Evolutionary conservation across 164 flowering plant genomes (phyloP).

Genomic region (Hamamelis virginiana): DNA sequence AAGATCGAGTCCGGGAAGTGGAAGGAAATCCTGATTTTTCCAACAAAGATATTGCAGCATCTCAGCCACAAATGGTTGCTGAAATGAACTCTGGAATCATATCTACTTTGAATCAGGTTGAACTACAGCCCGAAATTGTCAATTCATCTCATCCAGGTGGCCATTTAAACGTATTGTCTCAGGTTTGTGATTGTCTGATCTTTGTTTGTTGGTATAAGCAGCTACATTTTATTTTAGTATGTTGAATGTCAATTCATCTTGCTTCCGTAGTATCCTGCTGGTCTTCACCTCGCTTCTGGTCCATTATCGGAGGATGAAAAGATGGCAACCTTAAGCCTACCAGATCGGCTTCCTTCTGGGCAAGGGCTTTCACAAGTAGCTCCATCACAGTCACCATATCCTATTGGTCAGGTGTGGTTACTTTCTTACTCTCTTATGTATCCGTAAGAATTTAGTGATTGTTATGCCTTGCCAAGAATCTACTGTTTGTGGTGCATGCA

Average conservation of each 20-base stretch:
- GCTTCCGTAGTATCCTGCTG: constrained; percentile 51
- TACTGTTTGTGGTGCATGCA: constrained; percentile 31
- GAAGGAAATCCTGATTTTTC: constrained; percentile 99
- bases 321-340: constrained; percentile 56
- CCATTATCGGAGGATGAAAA: constrained; percentile 77
- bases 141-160: constrained; percentile 58
- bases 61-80: constrained; percentile 64
- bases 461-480: background rate
- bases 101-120: constrained; percentile 67
- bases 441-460: background rate
- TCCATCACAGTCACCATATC: no score
- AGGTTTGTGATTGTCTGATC: constrained; percentile 41
- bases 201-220: background rate
- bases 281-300: constrained; percentile 65
- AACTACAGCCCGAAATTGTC: constrained; percentile 65
- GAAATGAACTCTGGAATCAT: constrained; percentile 62
- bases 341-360: constrained; percentile 79
- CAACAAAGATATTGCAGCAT: constrained; percentile 68
- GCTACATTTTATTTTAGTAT: background rate
- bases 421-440: background rate
- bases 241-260: constrained; percentile 13
- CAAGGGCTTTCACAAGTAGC: constrained; percentile 41
- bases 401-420: constrained; percentile 51
- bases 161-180: constrained; percentile 55
- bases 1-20: constrained; percentile 72